Base-by-base conservation (phyloP, 2,329 filamentous ascomycete genomes). In the Penicillium crustosum region DNA sequence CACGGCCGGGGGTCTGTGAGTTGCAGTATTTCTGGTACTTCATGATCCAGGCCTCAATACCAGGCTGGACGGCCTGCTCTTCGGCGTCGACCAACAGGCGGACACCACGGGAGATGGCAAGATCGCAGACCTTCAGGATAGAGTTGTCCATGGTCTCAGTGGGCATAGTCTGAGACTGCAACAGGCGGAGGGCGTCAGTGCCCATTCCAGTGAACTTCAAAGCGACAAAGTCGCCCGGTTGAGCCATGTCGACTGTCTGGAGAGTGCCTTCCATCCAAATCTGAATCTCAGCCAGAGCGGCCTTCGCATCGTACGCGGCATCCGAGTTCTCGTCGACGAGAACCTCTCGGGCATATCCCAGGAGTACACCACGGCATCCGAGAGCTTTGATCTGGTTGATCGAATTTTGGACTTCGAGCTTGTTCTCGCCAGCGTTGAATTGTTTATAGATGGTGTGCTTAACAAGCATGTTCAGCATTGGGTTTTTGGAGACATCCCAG, bases 401-500 rank as follows among this genome's bases (percentile, higher is more conserved):
- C 0, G 78, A 81, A 6, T 69, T 69, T 33, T 75, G 72, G 2
- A 84, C 80, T 55, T 84, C 81, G 1, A 58, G 53, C 41, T 76
- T 74, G 52, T 79, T 83, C 29, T 78, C 77, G 0, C 82, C 82
- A 0, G 82, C 82, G 60, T 82, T 84, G 68, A 85, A 85, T 47
- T 85, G 83, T 57, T 83, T 78, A 63, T 85, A 85, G 17, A 84
- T 74, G 9, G 80, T 73, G 49, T 77, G 75, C 61, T 78, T 78
- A 27, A 81, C 68, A 4, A 80, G 66, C 49, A 74, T 69, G 43
- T 78, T 75, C 12, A 84, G 66, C 4, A 82, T 19, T 1, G 73
- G 73, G 63, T 82, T 82, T 17, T 73, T 74, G 52, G 82, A 79
- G 0, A 81, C 79, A 61, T 82, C 79, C 33, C 82, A 68, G 2